Evolutionary conservation across 2,329 filamentous ascomycete species (phyloP).

Genomic region (Chalara sp.): DNA sequence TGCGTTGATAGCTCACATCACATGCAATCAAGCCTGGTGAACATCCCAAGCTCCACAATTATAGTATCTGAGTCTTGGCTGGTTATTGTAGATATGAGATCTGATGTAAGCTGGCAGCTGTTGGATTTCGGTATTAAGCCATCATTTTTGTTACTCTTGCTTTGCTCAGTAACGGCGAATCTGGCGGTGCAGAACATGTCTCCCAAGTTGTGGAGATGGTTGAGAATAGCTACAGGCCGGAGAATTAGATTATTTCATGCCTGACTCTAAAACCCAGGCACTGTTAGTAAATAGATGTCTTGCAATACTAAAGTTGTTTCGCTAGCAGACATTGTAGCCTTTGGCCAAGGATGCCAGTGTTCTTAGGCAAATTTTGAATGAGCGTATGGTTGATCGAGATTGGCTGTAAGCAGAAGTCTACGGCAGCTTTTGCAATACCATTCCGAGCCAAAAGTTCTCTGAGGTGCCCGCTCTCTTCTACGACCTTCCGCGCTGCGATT

Average conservation of each 20-base stretch:
- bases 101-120: constrained; percentile 33
- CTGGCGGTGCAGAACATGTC: too few relatives aligned
- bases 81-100: constrained; percentile 38
- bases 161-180: too few relatives aligned
- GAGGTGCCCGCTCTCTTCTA: constrained; percentile 62
- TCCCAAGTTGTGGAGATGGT: too few relatives aligned
- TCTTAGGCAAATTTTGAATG: too few relatives aligned
- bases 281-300: too few relatives aligned
- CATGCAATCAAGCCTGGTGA: constrained; percentile 29
- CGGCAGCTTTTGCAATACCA: constrained; percentile 50
- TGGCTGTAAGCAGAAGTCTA: constrained; percentile 29
- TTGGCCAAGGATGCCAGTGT: too few relatives aligned
- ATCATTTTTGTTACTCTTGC: too few relatives aligned
- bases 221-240: too few relatives aligned
- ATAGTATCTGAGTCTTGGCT: constrained; percentile 29
- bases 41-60: constrained; percentile 34
- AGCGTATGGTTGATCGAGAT: not conserved
- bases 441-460: constrained; percentile 49
- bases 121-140: constrained; percentile 17
- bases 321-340: too few relatives aligned
- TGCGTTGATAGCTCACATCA: constrained; percentile 34
- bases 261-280: too few relatives aligned
- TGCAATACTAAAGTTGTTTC: too few relatives aligned
- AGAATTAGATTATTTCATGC: too few relatives aligned
- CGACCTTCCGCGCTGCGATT: constrained; percentile 58